These are phyloP conservation scores for Sordaria brevicollis DNA, from an alignment of 495 filamentous ascomycete genomes.

Conservation along the genomic window DNA sequence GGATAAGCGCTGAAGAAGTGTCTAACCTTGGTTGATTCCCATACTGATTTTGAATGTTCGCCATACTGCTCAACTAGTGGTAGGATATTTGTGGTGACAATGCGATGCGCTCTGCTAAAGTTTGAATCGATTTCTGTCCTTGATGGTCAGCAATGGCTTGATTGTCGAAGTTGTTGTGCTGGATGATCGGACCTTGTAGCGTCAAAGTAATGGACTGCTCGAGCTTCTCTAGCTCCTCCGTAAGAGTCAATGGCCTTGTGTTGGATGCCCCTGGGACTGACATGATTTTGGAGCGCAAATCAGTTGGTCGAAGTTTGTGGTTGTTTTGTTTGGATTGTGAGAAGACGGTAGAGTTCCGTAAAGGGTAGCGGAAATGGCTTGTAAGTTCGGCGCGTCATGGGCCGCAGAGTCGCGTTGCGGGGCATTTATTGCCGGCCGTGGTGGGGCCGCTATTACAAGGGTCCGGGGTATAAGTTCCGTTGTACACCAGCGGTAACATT, in stretches of 20 bases:
- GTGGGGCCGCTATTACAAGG: neutral
- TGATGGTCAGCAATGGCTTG: conserved; percentile 3
- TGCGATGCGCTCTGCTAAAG: conserved; percentile 92
- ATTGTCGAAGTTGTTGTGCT: neutral
- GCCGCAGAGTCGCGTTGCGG: neutral
- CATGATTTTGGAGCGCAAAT: conserved; percentile 13
- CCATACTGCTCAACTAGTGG: conserved; percentile 95
- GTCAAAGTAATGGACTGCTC: conserved; percentile 96
- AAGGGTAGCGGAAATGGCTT: neutral
- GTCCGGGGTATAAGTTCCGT: neutral
- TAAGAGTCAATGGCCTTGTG: conserved; percentile 63
- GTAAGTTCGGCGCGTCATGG: neutral
- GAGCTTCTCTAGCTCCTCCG: conserved; percentile 91
- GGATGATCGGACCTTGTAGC: conserved; percentile 59
- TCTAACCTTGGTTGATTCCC: conserved; percentile 86
- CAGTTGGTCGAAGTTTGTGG: neutral
- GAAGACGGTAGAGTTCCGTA: neutral
- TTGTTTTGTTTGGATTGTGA: neutral
- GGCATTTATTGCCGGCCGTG: neutral
- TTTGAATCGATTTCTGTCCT: conserved; percentile 88
- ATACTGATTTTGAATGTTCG: conserved; percentile 85
- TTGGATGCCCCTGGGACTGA: conserved; percentile 36
- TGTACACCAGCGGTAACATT: neutral
- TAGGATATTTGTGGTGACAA: conserved; percentile 87
- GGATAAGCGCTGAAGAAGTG: neutral